Conservation (phyloP, 164 flowering plant genomes). For the Stephania japonica region DNA sequence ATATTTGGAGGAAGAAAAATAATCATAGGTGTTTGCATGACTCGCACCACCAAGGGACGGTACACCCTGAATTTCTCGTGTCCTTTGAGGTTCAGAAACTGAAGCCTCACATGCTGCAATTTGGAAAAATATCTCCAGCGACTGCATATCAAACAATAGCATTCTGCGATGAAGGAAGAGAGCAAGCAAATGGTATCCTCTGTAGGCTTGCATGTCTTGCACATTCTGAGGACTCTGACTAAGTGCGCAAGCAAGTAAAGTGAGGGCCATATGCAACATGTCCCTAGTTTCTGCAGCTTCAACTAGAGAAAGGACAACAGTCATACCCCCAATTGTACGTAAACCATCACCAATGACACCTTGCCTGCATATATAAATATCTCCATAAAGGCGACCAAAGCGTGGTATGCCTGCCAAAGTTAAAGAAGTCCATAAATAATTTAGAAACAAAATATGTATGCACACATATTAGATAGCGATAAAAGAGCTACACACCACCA, state of each 20-base stretch:
- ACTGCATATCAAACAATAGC: slow-evolving; percentile 88
- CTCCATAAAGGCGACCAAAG: slow-evolving; percentile 94
- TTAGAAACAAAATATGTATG: not conserved
- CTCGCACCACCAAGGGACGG: slow-evolving; percentile 40
- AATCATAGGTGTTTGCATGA: slow-evolving; percentile 59
- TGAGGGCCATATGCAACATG: slow-evolving; percentile 95
- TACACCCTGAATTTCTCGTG: slow-evolving; percentile 25
- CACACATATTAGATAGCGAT: not conserved
- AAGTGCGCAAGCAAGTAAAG: slow-evolving; percentile 81
- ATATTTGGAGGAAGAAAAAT: slow-evolving; percentile 56
- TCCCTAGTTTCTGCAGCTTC: slow-evolving; percentile 95
- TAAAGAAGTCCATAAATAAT: not conserved
- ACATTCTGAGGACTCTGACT: slow-evolving; percentile 93
- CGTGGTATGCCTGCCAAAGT: slow-evolving; percentile 86
- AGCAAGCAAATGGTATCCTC: slow-evolving; percentile 95
- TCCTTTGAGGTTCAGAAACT: slow-evolving; percentile 80
- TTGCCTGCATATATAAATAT: slow-evolving; percentile 74
- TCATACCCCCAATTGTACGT: slow-evolving; percentile 83
- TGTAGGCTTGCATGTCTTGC: slow-evolving; percentile 80
- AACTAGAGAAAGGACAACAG: slow-evolving; percentile 79
- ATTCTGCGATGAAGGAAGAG: slow-evolving; percentile 85
- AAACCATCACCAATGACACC: slow-evolving; percentile 85
- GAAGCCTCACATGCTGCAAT: slow-evolving; percentile 99
- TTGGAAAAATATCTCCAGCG: slow-evolving; percentile 92
- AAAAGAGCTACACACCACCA: slow-evolving; percentile 58